Base-by-base conservation (phyloP, 2,329 filamentous ascomycete species). In the Ceratocystiopsis sp. region DNA sequence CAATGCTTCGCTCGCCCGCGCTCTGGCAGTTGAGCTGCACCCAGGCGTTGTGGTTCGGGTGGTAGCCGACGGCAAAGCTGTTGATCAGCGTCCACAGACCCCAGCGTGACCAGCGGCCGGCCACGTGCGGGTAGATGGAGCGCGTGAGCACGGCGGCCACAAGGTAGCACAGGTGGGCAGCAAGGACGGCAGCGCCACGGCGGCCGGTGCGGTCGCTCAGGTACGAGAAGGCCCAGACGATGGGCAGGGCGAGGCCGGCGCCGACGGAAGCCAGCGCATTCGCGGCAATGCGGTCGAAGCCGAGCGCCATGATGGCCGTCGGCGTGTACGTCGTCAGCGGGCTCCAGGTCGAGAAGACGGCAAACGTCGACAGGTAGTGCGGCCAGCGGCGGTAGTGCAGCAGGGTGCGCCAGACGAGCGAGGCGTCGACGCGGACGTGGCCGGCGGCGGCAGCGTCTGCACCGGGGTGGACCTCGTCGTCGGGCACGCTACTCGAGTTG, bases 1-100 rank as follows among this genome's bases (percentile, higher is more conserved):
- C 59, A 41, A 72, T 66, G 47, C 65, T 71, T 42, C 66, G 53
- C 51, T 70, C 67, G 5, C 61, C 53, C 0, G 63, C 51, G 16
- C 63, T 63, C 14, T 55, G 56, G 48, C 68, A 71, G 48, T 72
- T 73, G 8, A 71, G 54, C 50, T 70, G 66, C 16, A 68, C 55
- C 68, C 67, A 72, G 0, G 65, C 61, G 52, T 71, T 72, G 43
- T 71, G 66, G 1, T 68, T 59, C 0, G 68, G 68, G 51, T 72
- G 68, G 47, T 71, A 72, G 0, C 68, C 65, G 10, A 71, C 68
- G 0, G 68, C 66, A 35, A 71, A 62, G 2, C 56, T 56, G 51
- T 72, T 71, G 3, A 71, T 59, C 0, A 58, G 57, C 3, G 68
- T 72, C 68, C 68, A 71, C 7, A 73, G 53, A 0, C 60, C 66